Conservation (phyloP, 805 yeast species). For the Teunomyces tritomae region DNA sequence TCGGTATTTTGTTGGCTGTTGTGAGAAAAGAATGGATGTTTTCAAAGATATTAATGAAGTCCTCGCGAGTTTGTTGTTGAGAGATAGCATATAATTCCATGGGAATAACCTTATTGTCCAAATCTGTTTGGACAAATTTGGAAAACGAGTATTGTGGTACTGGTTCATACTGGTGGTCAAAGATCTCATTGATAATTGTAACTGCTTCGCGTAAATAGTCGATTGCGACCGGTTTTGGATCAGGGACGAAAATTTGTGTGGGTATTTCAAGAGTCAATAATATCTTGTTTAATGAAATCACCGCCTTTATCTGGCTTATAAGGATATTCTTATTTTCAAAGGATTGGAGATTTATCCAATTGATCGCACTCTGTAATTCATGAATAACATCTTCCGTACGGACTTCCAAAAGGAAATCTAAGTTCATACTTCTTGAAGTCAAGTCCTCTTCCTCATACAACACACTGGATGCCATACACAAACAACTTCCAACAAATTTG, state of each 20-base stretch:
- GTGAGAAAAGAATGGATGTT: constrained; percentile 18
- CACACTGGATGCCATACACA: constrained; percentile 53
- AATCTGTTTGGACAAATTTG: constrained; percentile 33
- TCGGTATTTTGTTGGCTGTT: constrained; percentile 15
- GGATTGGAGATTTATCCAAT: constrained; percentile 25
- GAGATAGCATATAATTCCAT: constrained; percentile 25
- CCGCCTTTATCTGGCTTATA: constrained; percentile 25
- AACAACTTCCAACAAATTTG: constrained; percentile 49
- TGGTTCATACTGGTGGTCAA: not conserved
- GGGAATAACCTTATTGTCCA: constrained; percentile 38
- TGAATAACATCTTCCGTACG: constrained; percentile 18
- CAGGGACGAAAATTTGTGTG: constrained; percentile 8
- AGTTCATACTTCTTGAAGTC: constrained; percentile 59
- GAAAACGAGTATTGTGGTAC: constrained; percentile 26
- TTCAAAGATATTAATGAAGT: constrained; percentile 18
- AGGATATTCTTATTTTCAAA: constrained; percentile 10
- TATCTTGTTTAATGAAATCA: constrained; percentile 25
- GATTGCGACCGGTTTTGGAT: not conserved
- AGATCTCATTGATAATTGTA: constrained; percentile 3
- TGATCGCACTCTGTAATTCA: constrained; percentile 33
- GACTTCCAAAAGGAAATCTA: constrained; percentile 30
- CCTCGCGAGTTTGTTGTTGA: constrained; percentile 18
- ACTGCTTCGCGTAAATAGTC: constrained; percentile 18
- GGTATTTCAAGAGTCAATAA: constrained; percentile 17
- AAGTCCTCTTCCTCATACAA: constrained; percentile 76